Percentiles rank a stretch among this genome's conserved stretches.
phyloP scores from a whole-genome alignment of 1,284 basidiomycete species.

The Polyporus tsugae region DNA sequence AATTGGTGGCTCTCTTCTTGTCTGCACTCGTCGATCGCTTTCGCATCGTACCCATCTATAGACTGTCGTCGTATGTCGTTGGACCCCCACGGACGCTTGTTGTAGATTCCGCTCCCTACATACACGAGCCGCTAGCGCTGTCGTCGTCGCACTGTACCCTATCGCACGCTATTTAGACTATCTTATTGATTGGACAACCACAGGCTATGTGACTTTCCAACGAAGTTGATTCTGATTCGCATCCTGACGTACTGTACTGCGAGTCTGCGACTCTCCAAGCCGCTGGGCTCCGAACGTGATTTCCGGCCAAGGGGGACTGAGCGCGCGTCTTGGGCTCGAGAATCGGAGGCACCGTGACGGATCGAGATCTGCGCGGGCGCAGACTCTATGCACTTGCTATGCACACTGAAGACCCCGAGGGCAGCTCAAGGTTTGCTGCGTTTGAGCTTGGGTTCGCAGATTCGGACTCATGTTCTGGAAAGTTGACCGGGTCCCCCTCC shows the following conservation, averaged over 20 bases:
- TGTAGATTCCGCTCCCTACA: conserved; percentile 14
- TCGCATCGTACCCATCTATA: conserved; percentile 19
- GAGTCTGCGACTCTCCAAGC: conserved; percentile 3
- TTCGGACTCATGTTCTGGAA: background rate
- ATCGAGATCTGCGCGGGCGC: conserved; percentile 23
- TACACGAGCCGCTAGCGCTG: conserved; percentile 8
- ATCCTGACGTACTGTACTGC: conserved; percentile 15
- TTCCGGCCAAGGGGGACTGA: conserved; percentile 5
- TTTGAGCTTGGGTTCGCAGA: background rate
- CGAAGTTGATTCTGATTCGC: background rate
- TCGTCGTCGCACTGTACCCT: conserved; percentile 19
- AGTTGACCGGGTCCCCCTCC: background rate
- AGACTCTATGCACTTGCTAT: background rate
- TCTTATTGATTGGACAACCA: conserved; percentile 11
- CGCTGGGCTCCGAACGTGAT: background rate
- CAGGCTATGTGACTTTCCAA: background rate
- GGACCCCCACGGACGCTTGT: conserved; percentile 22
- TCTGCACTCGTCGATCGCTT: conserved; percentile 21
- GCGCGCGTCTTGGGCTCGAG: background rate
- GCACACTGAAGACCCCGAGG: background rate
- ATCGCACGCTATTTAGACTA: conserved; percentile 22
- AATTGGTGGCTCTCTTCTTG: background rate
- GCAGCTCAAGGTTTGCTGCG: background rate
- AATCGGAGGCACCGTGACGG: conserved; percentile 1
- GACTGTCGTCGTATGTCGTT: conserved; percentile 11